phyloP scores from a whole-genome alignment of 1,284 basidiomycete genomes.

The Meripilus lineatus region DNA sequence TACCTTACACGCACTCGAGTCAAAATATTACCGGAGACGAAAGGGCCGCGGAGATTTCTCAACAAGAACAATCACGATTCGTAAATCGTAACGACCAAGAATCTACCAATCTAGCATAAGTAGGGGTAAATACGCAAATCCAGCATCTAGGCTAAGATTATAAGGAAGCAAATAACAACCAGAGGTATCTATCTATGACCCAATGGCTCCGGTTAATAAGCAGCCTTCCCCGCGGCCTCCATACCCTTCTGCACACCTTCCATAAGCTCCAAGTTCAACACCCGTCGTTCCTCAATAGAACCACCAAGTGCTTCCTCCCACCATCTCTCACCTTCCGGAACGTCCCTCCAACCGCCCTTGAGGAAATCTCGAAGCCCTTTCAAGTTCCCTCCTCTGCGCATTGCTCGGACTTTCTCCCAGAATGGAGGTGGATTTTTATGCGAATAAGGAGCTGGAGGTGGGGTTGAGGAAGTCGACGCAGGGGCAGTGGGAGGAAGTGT shows the following conservation, averaged over 20 bases:
- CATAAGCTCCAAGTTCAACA: conserved; percentile 37
- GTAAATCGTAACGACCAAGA: too few species aligned
- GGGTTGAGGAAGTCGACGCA: not conserved
- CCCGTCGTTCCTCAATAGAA: conserved; percentile 41
- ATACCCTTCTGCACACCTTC: conserved; percentile 39
- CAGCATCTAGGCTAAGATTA: too few species aligned
- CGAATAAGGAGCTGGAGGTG: conserved; percentile 29
- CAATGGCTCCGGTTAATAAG: too few species aligned
- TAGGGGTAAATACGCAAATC: too few species aligned
- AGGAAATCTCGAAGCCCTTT: conserved; percentile 40
- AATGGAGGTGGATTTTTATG: conserved; percentile 47
- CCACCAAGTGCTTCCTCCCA: conserved; percentile 57
- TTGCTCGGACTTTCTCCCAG: conserved; percentile 38
- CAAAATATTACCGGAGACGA: too few species aligned
- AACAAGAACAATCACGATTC: too few species aligned
- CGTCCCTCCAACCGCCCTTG: conserved; percentile 51
- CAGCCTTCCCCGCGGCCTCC: too few species aligned
- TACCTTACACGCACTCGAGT: too few species aligned
- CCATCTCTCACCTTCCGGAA: conserved; percentile 53
- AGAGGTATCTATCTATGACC: too few species aligned
- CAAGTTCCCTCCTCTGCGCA: conserved; percentile 28
- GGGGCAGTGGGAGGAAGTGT: conserved; percentile 26
- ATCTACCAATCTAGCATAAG: too few species aligned
- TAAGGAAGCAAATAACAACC: too few species aligned
- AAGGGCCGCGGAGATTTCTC: too few species aligned